Base-by-base conservation (phyloP, 2,329 filamentous ascomycete species). In the Aspergillus tanneri region DNA sequence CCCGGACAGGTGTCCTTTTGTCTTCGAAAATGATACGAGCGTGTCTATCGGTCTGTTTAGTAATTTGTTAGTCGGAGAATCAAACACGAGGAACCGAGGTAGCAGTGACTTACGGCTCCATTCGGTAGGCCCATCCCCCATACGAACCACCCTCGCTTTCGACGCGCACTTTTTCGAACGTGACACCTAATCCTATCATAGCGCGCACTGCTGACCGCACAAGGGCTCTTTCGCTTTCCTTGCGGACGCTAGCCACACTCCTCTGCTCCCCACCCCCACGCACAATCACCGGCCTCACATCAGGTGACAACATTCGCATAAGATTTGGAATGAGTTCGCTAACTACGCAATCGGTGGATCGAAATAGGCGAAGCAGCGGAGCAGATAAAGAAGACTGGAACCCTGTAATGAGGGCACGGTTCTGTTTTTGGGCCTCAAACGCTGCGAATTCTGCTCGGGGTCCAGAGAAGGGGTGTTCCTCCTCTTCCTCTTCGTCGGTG, bases 211-310 rank as follows among this genome's bases (percentile, higher is more conserved):
- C 88, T 22, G 88, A 80, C 59, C 79, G 80, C 11, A 99, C 87
- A 69, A 96, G 88, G 10, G 72, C 75, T 59, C 90, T 90, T 65
- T 99, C 93, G 1, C 78, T 81, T 28, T 95, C 90, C 65, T 89
- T 92, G 30, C 93, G 83, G 1, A 99, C 92, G 57, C 88, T 95
- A 0, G 92, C 92, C 5, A 85, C 85, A 7, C 83, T 80, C 22
- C 77, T 77, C 57, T 81, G 77, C 14, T 81, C 80, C 23, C 83
- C 83, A 45, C 83, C 82, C 24, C 84, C 84, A n/a, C 79, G 81
- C 1, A 97, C 83, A 7, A 96, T 80, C 3, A 97, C 88, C 0
- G 93, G 93, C 65, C 93, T 96, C 36, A 99, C 85, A 49, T 92
- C 87, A 0, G 93, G 93, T 0, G 89, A 86, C 16, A 99, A 77